Base-by-base conservation (phyloP, 2,329 filamentous ascomycete species). In the Amauroascus verrucosus region DNA sequence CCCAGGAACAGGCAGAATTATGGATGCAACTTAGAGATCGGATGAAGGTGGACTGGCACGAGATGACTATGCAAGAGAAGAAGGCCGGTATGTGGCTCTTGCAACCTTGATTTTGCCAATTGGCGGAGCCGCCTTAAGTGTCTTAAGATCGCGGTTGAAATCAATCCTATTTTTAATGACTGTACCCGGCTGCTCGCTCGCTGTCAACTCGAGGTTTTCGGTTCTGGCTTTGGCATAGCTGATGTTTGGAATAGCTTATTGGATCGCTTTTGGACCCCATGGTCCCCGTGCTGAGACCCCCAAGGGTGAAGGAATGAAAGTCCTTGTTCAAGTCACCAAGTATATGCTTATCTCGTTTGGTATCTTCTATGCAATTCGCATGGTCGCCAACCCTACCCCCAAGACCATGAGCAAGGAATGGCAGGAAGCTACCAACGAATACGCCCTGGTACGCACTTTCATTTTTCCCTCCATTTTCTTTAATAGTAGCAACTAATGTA, bases 1-100 rank as follows among this genome's bases (percentile, higher is more conserved):
- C 93, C 60, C 89, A 95, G 80, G 93, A 98, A 82, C 93, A 98
- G 83, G 93, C 93, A 63, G 93, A 98, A 70, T 79, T 98, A 65
- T 98, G 93, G 93, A 98, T 98, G 93, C 79, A 86, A 64, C 79
- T 98, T 73, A 83, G 93, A 74, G 93, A 98, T 77, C 86, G 93
- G 69, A 98, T 98, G 93, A 96, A 95, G 86, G 83, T 81, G 65
- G 89, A 88, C 78, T 98, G 93, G 93, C 82, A 85, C 69, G 88
- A 97, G 69, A 78, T 98, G 77, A 96, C 93, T 50, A 63, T 94
- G 67, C 86, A 93, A 75, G 93, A 98, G 82, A 95, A 98, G 87
- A 97, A 95, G 80, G 93, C 93, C 65, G 91, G 93, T 96, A 84
- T 71, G 90, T 88, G 56, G 11, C 18, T 16, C n/a, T 14, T 28